Base-by-base conservation (phyloP, 1,284 basidiomycete genomes). In the Chalciporus piperatoides region DNA sequence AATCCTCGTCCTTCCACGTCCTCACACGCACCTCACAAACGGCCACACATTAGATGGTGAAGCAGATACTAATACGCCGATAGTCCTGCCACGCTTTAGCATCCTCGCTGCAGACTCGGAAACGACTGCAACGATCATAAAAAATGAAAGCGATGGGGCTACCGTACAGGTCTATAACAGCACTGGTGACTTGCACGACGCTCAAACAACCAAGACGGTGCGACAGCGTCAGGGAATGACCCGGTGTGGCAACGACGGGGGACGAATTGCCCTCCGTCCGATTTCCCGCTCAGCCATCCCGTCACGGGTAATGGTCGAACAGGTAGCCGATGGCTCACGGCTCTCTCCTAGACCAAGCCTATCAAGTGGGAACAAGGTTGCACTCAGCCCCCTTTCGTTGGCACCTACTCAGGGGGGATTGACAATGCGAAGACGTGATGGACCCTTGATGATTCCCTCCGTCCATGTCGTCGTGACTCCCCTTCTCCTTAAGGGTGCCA, bases 91-190 rank as follows among this genome's bases (percentile, higher is more conserved):
- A 1, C 74, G 76, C n/a, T 86, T 89, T 60, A 79, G 76, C 8
- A 75, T 89, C 12, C 74, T 85, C 24, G 77, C 80, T 7, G 78
- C 82, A 4, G 82, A 87, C 56, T 67, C 71, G 10, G 84, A 88
- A 63, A 69, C 73, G 14, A 75, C 76, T 11, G 71, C 77, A 5
- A 79, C 76, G 24, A 68, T 75, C 14, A 68, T 87, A 41, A 76
- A 76, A 23, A 85, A 86, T 59, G 81, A 81, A 52, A 68, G 76
- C 3, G 74, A 78, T 15, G 69, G 67, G 35, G 58, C 70, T 9
- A 71, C 64, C 10, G 68, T 89, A 4, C 81, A 85, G 52, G 77
- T 90, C 10, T 82, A 79, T 59, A 77, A 79, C 52, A 72, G 80
- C 8, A 74, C 72, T 10, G 81, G 80, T 3, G 77, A 80, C 54